These are phyloP conservation scores for Heliamphora pulchella DNA, from an alignment of 179 eudicot species.

Conservation along the genomic window DNA sequence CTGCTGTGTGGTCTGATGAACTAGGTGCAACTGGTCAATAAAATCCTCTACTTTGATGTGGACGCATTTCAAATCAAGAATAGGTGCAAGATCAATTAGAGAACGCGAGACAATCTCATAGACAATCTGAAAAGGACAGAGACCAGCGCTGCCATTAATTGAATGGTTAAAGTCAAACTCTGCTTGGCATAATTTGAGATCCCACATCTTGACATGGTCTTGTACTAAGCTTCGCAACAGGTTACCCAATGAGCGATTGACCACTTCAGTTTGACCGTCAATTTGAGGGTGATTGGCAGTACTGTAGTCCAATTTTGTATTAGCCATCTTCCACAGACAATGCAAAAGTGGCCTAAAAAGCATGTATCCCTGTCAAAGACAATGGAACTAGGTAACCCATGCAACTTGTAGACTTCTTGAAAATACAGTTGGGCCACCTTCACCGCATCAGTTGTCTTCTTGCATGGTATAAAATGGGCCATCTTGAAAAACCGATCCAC, in stretches of 20 bases:
- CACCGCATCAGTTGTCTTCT: not conserved
- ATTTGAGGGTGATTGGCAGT: not conserved
- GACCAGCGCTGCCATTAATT: too few relatives aligned
- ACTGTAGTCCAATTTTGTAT: not conserved
- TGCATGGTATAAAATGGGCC: slow-evolving; percentile 19
- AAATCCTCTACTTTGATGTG: too few relatives aligned
- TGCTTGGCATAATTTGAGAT: not conserved
- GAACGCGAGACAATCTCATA: too few relatives aligned
- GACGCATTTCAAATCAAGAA: too few relatives aligned
- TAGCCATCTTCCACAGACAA: not conserved
- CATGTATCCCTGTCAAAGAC: not conserved
- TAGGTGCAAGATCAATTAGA: too few relatives aligned
- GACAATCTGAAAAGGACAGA: not conserved
- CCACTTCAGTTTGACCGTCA: not conserved
- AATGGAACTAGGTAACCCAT: not conserved
- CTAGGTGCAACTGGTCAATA: too few relatives aligned
- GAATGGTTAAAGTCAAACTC: not conserved
- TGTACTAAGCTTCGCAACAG: not conserved
- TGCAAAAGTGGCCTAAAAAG: not conserved
- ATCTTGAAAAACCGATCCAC: slow-evolving; percentile 19
- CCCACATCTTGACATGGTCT: not conserved
- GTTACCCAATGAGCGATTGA: not conserved
- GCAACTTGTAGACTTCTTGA: not conserved
- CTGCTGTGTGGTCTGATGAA: too few relatives aligned
- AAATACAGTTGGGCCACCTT: not conserved